Conservation (phyloP, 345 rosid species). For the Anacardium occidentale region DNA sequence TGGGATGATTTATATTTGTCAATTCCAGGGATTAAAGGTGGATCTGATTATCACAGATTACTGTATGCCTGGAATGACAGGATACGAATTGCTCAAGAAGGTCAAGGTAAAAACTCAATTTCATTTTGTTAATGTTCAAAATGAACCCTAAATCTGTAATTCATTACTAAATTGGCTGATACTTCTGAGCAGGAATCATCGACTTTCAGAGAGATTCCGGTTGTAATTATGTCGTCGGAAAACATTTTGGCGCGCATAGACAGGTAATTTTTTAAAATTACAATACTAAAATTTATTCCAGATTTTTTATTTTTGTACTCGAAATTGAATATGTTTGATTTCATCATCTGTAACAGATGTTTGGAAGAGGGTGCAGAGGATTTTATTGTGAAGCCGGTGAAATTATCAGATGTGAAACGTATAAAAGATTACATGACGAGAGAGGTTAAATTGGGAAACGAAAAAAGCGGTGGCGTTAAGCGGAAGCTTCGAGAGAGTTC, state of each 20-base stretch:
- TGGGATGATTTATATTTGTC: not conserved
- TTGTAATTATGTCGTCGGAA: conserved; percentile 96
- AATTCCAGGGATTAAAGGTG: conserved; percentile 67
- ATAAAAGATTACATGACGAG: conserved; percentile 52
- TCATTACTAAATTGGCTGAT: not conserved
- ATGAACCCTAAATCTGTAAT: no score
- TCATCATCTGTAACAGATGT: conserved; percentile 46
- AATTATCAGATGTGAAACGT: conserved; percentile 78
- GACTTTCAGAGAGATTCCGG: conserved; percentile 67
- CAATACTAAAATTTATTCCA: not conserved
- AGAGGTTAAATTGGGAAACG: conserved; percentile 31
- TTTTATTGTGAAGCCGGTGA: conserved; percentile 89
- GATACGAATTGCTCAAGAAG: conserved; percentile 91
- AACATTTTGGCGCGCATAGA: conserved; percentile 76
- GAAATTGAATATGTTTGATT: not conserved
- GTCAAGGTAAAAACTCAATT: conserved; percentile 54
- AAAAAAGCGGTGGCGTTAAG: conserved; percentile 36
- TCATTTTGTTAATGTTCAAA: not conserved
- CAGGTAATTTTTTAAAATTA: conserved; percentile 38
- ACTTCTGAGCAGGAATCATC: conserved; percentile 65
- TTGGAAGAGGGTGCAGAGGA: conserved; percentile 97
- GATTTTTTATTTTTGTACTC: not conserved
- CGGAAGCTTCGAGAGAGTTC: conserved; percentile 55
- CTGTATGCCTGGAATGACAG: conserved; percentile 99
- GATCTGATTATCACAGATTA: conserved; percentile 93